Conservation (phyloP, 768 basidiomycete genomes). For the Lanmaoa rubissima region DNA sequence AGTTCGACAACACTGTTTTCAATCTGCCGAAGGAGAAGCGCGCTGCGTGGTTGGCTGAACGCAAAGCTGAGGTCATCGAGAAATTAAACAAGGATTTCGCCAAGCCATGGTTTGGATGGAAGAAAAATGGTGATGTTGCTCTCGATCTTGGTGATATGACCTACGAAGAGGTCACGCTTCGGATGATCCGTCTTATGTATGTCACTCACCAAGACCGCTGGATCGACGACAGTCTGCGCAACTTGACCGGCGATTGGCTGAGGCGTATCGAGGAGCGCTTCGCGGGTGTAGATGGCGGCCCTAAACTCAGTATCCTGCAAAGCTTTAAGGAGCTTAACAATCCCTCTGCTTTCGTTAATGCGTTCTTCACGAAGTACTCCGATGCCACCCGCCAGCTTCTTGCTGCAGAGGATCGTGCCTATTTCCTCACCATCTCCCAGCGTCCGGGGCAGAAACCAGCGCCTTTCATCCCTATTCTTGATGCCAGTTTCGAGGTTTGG, state of each 20-base stretch:
- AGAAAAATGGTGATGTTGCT: conserved; percentile 85
- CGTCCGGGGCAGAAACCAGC: conserved; percentile 97
- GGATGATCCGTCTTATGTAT: conserved; percentile 94
- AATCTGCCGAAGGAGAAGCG: conserved; percentile 96
- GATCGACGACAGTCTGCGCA: conserved; percentile 89
- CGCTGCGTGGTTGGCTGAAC: conserved; percentile 79
- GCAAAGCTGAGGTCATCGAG: conserved; percentile 82
- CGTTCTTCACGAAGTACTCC: conserved; percentile 85
- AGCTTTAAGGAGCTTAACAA: conserved; percentile 85
- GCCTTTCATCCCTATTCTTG: conserved; percentile 96
- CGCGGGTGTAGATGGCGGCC: conserved; percentile 79
- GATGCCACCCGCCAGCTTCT: conserved; percentile 82
- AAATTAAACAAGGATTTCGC: conserved; percentile 95
- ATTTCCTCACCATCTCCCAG: conserved; percentile 94
- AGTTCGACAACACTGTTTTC: conserved; percentile 97
- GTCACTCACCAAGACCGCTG: conserved; percentile 89
- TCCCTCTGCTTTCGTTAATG: conserved; percentile 70
- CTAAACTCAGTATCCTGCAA: conserved; percentile 80
- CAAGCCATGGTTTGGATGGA: conserved; percentile 97
- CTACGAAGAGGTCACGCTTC: conserved; percentile 91
- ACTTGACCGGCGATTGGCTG: conserved; percentile 95
- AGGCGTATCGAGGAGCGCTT: conserved; percentile 95
- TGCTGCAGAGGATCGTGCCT: conserved; percentile 90
- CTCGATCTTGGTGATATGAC: conserved; percentile 95
- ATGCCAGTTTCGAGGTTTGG: conserved; percentile 95